Evolutionary conservation across 2,329 filamentous ascomycete genomes (phyloP).

Genomic region (Cordyceps farinosa): DNA sequence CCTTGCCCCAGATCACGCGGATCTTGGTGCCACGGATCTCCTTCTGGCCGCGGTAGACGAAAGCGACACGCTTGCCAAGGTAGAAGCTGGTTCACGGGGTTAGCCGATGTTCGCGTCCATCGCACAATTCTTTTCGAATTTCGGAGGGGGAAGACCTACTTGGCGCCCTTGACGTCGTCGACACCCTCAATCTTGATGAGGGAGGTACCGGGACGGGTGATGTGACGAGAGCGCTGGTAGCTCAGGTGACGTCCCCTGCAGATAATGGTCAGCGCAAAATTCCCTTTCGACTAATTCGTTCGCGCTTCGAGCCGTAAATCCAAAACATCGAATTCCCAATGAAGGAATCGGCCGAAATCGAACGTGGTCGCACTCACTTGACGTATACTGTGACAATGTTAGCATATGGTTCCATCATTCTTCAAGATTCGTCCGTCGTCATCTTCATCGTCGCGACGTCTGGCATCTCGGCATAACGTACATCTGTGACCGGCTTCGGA

Average conservation of each 20-base stretch:
- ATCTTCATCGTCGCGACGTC: background rate
- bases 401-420: slow-evolving; percentile 29
- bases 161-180: slow-evolving; percentile 82
- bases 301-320: background rate
- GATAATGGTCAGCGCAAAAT: slow-evolving; percentile 19
- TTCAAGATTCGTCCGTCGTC: slow-evolving; percentile 9
- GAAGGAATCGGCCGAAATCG: slow-evolving; percentile 22
- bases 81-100: slow-evolving; percentile 66
- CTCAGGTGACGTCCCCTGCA: slow-evolving; percentile 92
- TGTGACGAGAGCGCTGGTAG: slow-evolving; percentile 94
- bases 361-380: slow-evolving; percentile 63
- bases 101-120: slow-evolving; percentile 21
- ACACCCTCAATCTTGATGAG: slow-evolving; percentile 99
- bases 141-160: slow-evolving; percentile 51
- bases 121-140: background rate
- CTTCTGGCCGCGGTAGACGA: slow-evolving; percentile 93
- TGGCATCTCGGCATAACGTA: slow-evolving; percentile 50
- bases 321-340: slow-evolving; percentile 20
- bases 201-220: slow-evolving; percentile 83
- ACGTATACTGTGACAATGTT: slow-evolving; percentile 68
- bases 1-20: slow-evolving; percentile 98
- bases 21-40: slow-evolving; percentile 98
- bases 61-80: slow-evolving; percentile 97
- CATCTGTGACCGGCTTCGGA: slow-evolving; percentile 84
- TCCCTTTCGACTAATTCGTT: background rate